A percentile compares a stretch with the other conserved stretches of the same genome.
Evolutionary conservation across 2,329 filamentous ascomycete genomes (phyloP).

Genomic region (Phoma sp.): DNA sequence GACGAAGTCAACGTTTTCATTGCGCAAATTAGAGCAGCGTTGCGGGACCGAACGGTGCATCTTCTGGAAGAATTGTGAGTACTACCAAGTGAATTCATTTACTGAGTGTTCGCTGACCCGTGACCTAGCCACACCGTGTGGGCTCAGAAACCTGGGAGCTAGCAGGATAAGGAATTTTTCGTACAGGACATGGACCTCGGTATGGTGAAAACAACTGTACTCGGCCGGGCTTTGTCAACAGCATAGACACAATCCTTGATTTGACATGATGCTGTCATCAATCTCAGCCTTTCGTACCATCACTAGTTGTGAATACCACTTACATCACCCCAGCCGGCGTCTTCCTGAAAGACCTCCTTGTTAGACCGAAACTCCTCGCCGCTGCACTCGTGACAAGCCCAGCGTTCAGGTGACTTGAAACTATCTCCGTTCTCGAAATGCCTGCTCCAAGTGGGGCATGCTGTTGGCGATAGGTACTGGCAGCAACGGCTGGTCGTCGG

Average conservation of each 20-base stretch:
- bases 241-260: too few species aligned
- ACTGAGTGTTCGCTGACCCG: background rate
- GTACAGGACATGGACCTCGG: background rate
- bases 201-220: too few species aligned
- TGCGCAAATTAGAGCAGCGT: constrained; percentile 31
- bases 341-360: background rate
- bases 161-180: background rate
- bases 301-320: too few species aligned
- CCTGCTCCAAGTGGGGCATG: background rate
- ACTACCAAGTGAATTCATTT: too few species aligned
- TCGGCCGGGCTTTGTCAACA: too few species aligned
- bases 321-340: too few species aligned
- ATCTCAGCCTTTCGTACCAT: too few species aligned
- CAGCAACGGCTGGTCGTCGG: constrained; percentile 15
- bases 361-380: too few species aligned
- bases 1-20: constrained; percentile 54
- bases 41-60: constrained; percentile 35
- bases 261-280: too few species aligned
- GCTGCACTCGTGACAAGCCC: background rate
- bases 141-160: constrained; percentile 3
- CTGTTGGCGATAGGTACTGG: background rate
- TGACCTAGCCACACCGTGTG: constrained; percentile 2
- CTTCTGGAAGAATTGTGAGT: constrained; percentile 33
- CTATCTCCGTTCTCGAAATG: background rate
- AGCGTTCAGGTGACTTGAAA: background rate